Evolutionary conservation across 768 basidiomycete genomes (phyloP), one percentile per base, ranked within the genome.

Genomic region (Amyloporia xantha): DNA sequence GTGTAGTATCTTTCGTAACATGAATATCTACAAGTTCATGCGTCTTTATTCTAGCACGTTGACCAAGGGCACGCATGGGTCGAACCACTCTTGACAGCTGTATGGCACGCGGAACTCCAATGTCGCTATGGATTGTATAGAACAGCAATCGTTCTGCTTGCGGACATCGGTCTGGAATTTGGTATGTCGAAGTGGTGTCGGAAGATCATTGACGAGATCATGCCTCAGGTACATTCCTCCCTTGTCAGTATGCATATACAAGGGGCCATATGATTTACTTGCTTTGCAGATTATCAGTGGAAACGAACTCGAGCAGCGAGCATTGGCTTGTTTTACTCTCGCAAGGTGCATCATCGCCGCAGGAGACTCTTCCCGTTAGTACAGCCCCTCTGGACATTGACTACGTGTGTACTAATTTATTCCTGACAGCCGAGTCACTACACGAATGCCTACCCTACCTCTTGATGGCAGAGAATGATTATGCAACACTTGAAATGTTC

Each of bases 61-160:
- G 80, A 81, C 48, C 83, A 90, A 68, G 76, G 76, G 6, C 69
- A 80, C 19, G 70, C 73, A 20, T 71, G 78, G 1, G 73, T 89
- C 15, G 81, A 88, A 24, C 76, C 78, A 36, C 68, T 92, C 21
- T 67, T 93, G 23, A 79, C 74, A 49, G 78, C 84, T 1, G 62
- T 91, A 30, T 91, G 89, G 86, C 74, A 85, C 50, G 79, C 89
- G 0, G 88, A 92, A 63, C 88, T 87, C 60, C 77, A 87, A 47
- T 78, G 80, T 46, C 77, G 82, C 48, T 77, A 81, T 58, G 72
- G 74, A 13, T 62, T 81, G 20, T 87, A 91, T 58, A 74, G 90
- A 48, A 77, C 79, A 3, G 82, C 78, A 0, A 73, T 86, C 26
- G 73, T 86, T 51, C 62, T 91, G 26, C 74, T 92, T 17, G 90